Base-by-base conservation (phyloP, 139 green algal species). In the Pseudopediastrum boryanum region DNA sequence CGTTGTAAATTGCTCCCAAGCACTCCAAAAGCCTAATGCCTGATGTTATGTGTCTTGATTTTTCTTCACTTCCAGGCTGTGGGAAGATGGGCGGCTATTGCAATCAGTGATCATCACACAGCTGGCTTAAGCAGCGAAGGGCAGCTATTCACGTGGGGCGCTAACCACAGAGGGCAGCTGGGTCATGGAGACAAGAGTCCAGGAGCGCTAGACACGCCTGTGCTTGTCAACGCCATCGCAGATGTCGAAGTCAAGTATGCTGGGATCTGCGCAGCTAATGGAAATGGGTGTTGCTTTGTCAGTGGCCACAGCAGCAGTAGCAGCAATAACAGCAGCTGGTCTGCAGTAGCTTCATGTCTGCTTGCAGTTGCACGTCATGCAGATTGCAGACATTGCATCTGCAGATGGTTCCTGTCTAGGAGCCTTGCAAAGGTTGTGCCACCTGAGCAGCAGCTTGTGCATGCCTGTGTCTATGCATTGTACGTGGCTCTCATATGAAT, bases 121-220 rank as follows among this genome's bases (percentile, higher is more conserved):
- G 90, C 88, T 4, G 93, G 85, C 25, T 83, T 97, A 36, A 92
- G 82, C 19, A 83, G 74, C 21, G 75, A 89, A 52, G 93, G 91
- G 10, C 77, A 94, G 75, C 81, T 94, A 1, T 95, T 90, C 81
- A 94, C 90, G 13, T 98, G 94, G 94, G 94, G 94, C 39, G 29
- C 73, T 8, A 96, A 94, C 66, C 72, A 89, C 54, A 83, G 80
- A 16, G 90, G 85, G 13, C 91, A 93, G 65, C 65, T 92, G 35
- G 88, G 89, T 23, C 48, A 78, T 9, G 64, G 78, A 2, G 64
- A 83, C 41, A 79, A 84, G 7, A 82, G 85, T 38, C 74, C 74
- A n/a, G 79, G 85, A 23, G 70, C 66, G 38, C 77, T 79, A 39
- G 84, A 87, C 25, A 80, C 88, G 4, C 91, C 91, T 29, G 81